These are phyloP conservation scores for Gaertneriomyces sp. DNA, from an alignment of 192 early-diverging fungal species.

Conservation along the genomic window DNA sequence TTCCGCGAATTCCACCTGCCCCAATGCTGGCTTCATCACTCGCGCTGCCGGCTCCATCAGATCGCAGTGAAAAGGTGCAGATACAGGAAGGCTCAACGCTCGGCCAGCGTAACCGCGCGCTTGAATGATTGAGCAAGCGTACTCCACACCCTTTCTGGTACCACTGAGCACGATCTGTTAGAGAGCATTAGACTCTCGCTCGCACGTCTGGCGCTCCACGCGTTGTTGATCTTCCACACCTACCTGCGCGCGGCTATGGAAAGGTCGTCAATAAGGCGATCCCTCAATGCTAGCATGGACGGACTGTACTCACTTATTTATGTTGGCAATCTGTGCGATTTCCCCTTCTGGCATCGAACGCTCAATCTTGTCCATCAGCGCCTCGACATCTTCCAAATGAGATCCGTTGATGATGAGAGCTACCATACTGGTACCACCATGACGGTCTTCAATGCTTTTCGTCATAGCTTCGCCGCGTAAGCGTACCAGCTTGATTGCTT, in stretches of 20 bases:
- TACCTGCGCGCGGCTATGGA: slow-evolving; percentile 10
- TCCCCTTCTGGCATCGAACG: slow-evolving; percentile 62
- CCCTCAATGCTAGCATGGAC: neutral
- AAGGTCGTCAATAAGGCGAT: neutral
- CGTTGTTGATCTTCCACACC: too few relatives aligned
- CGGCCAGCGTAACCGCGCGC: slow-evolving; percentile 77
- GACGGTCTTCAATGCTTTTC: slow-evolving; percentile 55
- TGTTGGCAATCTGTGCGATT: slow-evolving; percentile 83
- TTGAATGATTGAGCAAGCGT: slow-evolving; percentile 78
- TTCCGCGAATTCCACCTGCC: slow-evolving; percentile 62
- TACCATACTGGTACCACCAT: slow-evolving; percentile 75
- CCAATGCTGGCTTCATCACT: slow-evolving; percentile 68
- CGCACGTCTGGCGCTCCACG: too few relatives aligned
- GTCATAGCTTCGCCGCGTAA: slow-evolving; percentile 88
- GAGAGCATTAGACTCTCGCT: neutral
- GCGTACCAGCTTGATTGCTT: slow-evolving; percentile 81
- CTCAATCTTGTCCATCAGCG: slow-evolving; percentile 61
- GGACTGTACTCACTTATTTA: slow-evolving; percentile 57
- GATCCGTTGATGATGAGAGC: slow-evolving; percentile 77
- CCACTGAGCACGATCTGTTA: slow-evolving; percentile 87
- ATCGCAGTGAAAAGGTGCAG: slow-evolving; percentile 93
- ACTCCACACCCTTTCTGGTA: slow-evolving; percentile 77
- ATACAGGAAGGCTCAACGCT: slow-evolving; percentile 85
- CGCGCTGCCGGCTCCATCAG: slow-evolving; percentile 85
- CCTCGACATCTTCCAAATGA: slow-evolving; percentile 68